Conservation (phyloP, 2,329 filamentous ascomycete species). For the Ceratocystiopsis sp. region DNA sequence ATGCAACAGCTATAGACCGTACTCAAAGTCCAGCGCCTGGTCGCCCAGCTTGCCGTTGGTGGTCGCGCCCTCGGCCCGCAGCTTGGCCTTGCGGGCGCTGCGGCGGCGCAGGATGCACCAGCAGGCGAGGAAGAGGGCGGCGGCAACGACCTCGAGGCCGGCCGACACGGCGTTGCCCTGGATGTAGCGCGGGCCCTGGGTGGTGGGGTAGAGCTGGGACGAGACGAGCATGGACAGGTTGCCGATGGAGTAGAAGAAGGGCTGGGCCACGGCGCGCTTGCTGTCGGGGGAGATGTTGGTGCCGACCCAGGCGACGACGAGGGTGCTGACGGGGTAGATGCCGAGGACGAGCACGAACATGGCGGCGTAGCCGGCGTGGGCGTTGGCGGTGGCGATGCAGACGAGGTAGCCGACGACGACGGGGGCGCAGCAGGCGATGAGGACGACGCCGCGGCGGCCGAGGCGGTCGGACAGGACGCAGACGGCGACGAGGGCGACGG, state of each 20-base stretch:
- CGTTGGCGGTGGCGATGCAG: slow-evolving; percentile 4
- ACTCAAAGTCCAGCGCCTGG: background rate
- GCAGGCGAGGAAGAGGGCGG: background rate
- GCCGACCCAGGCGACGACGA: slow-evolving; percentile 3
- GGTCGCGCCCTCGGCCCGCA: slow-evolving; percentile 2
- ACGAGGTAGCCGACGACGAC: slow-evolving; percentile 4
- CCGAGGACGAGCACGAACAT: slow-evolving; percentile 5
- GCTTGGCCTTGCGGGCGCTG: slow-evolving; percentile 3
- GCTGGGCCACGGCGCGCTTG: slow-evolving; percentile 4
- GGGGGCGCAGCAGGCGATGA: background rate
- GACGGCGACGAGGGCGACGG: slow-evolving; percentile 5
- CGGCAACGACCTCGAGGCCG: slow-evolving; percentile 3
- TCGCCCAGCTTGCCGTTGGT: slow-evolving; percentile 4
- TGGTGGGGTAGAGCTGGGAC: slow-evolving; percentile 5
- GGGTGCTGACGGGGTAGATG: slow-evolving; percentile 3
- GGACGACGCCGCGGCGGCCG: slow-evolving; percentile 2
- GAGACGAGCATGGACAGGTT: slow-evolving; percentile 4
- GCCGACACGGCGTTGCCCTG: slow-evolving; percentile 4
- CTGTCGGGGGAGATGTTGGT: slow-evolving; percentile 5
- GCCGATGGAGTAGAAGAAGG: slow-evolving; percentile 5
- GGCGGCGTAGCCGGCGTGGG: slow-evolving; percentile 3
- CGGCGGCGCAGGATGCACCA: slow-evolving; percentile 3
- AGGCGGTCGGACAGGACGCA: slow-evolving; percentile 3
- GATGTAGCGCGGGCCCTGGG: slow-evolving; percentile 6
- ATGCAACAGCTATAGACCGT: background rate